phyloP scores from a whole-genome alignment of 306 rosid species.

The Echinosophora koreensis region DNA sequence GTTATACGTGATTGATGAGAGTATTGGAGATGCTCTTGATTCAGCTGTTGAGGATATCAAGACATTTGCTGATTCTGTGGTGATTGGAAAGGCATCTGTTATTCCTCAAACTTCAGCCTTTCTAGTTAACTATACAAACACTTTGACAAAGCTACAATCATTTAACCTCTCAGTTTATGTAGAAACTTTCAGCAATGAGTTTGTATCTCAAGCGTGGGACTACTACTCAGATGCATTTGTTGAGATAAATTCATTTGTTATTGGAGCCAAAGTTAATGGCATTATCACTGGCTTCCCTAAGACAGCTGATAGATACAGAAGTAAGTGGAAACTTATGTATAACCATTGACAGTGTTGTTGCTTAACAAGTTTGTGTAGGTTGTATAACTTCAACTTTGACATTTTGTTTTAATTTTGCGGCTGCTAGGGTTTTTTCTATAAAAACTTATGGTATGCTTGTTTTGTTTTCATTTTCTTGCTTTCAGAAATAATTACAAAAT shows the following conservation, averaged over 20 bases:
- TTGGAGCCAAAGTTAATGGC: constrained; percentile 59
- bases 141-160: constrained; percentile 53
- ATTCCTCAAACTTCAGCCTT: constrained; percentile 44
- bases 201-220: constrained; percentile 89
- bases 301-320: constrained; percentile 83
- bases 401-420: too few relatives aligned
- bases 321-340: constrained; percentile 63
- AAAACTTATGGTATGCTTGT: too few relatives aligned
- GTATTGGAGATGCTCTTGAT: constrained; percentile 54
- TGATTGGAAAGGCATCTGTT: constrained; percentile 68
- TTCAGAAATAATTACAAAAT: too few relatives aligned
- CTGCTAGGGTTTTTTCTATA: too few relatives aligned
- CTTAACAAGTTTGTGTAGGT: too few relatives aligned
- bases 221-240: constrained; percentile 86
- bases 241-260: constrained; percentile 75
- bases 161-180: constrained; percentile 73
- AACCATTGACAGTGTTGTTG: background rate
- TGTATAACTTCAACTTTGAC: too few relatives aligned
- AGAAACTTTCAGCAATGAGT: constrained; percentile 89
- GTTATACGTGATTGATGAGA: constrained; percentile 74
- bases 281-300: constrained; percentile 83
- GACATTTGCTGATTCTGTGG: constrained; percentile 72
- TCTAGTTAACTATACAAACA: constrained; percentile 47
- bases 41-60: constrained; percentile 69
- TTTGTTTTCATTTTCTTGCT: too few relatives aligned